These are phyloP conservation scores for Lignosus rhinocerotis DNA, from an alignment of 1,284 basidiomycete species.

Conservation along the genomic window DNA sequence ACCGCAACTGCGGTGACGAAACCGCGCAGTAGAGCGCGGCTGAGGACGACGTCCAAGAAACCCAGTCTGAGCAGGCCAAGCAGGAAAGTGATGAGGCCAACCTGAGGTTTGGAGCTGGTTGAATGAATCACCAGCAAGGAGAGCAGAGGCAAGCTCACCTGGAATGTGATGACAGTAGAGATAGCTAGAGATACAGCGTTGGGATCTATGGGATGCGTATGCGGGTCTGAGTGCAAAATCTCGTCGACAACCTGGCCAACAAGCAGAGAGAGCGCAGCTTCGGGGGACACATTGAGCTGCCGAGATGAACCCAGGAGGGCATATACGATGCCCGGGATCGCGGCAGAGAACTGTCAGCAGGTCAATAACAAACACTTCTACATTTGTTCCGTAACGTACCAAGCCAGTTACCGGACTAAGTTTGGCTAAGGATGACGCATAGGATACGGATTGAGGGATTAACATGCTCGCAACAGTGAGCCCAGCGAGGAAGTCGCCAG, in stretches of 20 bases:
- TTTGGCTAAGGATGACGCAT: constrained; percentile 84
- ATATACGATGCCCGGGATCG: constrained; percentile 82
- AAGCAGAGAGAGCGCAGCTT: constrained; percentile 87
- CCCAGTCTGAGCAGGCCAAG: constrained; percentile 89
- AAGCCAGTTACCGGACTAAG: constrained; percentile 83
- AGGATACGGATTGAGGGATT: constrained; percentile 91
- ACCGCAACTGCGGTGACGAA: constrained; percentile 83
- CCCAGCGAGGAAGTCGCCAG: constrained; percentile 83
- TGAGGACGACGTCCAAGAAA: constrained; percentile 94
- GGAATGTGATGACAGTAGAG: constrained; percentile 79
- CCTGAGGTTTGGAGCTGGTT: constrained; percentile 41
- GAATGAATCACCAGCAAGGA: background rate
- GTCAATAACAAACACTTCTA: background rate
- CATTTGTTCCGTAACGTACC: constrained; percentile 46
- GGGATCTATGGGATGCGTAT: constrained; percentile 49
- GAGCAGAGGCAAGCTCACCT: constrained; percentile 47
- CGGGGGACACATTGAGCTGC: constrained; percentile 85
- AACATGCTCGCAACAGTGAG: constrained; percentile 88
- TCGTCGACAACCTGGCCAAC: constrained; percentile 85
- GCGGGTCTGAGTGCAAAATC: constrained; percentile 61
- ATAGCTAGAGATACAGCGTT: constrained; percentile 65
- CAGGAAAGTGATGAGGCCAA: constrained; percentile 84
- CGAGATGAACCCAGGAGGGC: constrained; percentile 84
- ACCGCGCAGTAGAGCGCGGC: constrained; percentile 82
- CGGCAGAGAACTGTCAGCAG: constrained; percentile 65